Percentiles rank a stretch among this genome's conserved stretches.
Conservation (phyloP, 495 filamentous ascomycete species). For the Entonaema liquescens region DNA sequence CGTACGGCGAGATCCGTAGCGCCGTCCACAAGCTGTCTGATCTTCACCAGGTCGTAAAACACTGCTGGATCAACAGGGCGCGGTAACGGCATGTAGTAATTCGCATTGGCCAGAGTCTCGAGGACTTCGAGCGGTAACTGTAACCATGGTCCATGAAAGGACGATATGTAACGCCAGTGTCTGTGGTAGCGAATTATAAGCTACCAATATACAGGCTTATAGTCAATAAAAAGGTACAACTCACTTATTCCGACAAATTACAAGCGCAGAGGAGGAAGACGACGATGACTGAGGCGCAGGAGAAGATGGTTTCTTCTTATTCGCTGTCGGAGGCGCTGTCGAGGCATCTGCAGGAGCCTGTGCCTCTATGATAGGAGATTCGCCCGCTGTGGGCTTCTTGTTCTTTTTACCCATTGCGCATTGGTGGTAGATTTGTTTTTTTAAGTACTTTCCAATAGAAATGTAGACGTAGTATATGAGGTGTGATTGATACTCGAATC, state of each 20-base stretch:
- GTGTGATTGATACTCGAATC: slow-evolving; percentile 14
- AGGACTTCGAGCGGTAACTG: slow-evolving; percentile 83
- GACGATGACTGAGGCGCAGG: slow-evolving; percentile 53
- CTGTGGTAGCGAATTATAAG: slow-evolving; percentile 49
- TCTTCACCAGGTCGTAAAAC: slow-evolving; percentile 84
- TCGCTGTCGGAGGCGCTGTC: slow-evolving; percentile 22
- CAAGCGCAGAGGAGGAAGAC: slow-evolving; percentile 63
- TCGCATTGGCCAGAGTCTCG: slow-evolving; percentile 77
- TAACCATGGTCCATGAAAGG: slow-evolving; percentile 87
- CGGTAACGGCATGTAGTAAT: slow-evolving; percentile 77
- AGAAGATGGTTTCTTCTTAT: slow-evolving; percentile 43
- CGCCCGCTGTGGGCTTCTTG: slow-evolving; percentile 50
- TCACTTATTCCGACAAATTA: slow-evolving; percentile 79
- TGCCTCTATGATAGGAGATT: slow-evolving; percentile 40
- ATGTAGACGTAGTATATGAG: slow-evolving; percentile 13
- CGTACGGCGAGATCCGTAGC: slow-evolving; percentile 79
- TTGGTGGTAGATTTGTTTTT: slow-evolving; percentile 14
- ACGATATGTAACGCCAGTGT: slow-evolving; percentile 84
- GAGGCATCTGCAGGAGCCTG: slow-evolving; percentile 34
- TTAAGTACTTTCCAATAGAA: slow-evolving; percentile 29
- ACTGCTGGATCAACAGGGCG: slow-evolving; percentile 81
- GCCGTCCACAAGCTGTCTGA: slow-evolving; percentile 77
- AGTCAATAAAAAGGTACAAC: slow-evolving; percentile 25
- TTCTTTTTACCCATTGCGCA: slow-evolving; percentile 58
- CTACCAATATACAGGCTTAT: slow-evolving; percentile 16